Evolutionary conservation across 2,329 filamentous ascomycete genomes (phyloP), one percentile per base, ranked within the genome.

Genomic region (Parastagonospora nodorum): DNA sequence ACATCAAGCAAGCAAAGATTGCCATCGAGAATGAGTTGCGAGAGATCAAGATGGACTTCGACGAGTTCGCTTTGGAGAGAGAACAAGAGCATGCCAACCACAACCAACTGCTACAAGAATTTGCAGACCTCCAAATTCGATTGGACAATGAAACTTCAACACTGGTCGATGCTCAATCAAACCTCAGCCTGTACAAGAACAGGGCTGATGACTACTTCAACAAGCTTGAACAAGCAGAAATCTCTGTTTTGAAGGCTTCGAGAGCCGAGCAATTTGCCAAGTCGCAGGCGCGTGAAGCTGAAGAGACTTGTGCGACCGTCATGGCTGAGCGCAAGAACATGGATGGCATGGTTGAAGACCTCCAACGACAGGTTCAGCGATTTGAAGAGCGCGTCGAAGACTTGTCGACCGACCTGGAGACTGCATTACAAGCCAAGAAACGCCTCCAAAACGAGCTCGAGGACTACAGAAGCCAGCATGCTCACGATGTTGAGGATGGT

Each of bases 401-500:
- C 69, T 79, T 96, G 38, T 90, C 90, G 19, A 93, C 93, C 0
- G 93, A 99, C 69, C 83, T 97, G 8, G 88, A 95, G 53, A 87
- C 87, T 15, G 90, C 89, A 2, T 80, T 90, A 14, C 92, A 97
- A 76, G 86, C 91, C 15, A 96, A 96, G 82, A 96, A 92, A 77
- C 86, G 93, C 51, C 86, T 97, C 19, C 93, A 99, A 73, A 92
- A 97, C 69, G 93, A 99, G 77, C 87, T 99, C 2, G 93, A 97
- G 74, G 93, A 99, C 74, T 99, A 97, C 78, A 87, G 94, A 53
- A 96, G 88, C 69, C 92, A 97, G 74, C 86, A 93, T 40, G 92
- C 92, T 50, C 96, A 96, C 74, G 94, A 97, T 66, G 90, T 97
- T 48, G 94, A 97, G 74, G 93, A 99, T 75, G 97, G 94, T 74